Evolutionary conservation across 116 monocot species (phyloP).

Genomic region (Phalaenopsis hybrid): DNA sequence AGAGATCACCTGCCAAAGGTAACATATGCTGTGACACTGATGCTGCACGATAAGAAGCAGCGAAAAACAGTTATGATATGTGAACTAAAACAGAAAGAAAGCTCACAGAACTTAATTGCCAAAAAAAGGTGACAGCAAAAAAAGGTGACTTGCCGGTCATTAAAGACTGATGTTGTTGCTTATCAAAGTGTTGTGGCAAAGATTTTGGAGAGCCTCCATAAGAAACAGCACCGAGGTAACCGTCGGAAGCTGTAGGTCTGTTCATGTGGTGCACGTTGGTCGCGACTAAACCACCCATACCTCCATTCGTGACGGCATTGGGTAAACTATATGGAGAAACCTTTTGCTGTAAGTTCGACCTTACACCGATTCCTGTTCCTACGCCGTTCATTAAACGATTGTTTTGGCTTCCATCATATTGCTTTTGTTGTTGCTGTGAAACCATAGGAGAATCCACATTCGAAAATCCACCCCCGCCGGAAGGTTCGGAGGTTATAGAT

Average conservation of each 20-base stretch:
- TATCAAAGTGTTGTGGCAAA: conserved; percentile 38
- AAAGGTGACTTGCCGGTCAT: not conserved
- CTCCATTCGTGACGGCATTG: conserved; percentile 28
- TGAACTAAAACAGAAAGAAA: not conserved
- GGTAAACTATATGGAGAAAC: conserved; percentile 18
- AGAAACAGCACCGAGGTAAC: conserved; percentile 18
- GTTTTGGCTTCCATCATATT: conserved; percentile 26
- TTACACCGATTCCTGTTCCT: conserved; percentile 13
- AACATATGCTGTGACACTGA: conserved; percentile 24
- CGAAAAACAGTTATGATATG: not conserved
- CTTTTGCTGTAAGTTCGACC: conserved; percentile 28
- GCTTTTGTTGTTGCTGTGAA: conserved; percentile 21
- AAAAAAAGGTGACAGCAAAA: not conserved
- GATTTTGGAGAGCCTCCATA: conserved; percentile 38
- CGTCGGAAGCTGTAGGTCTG: conserved; percentile 35
- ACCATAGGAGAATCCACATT: conserved; percentile 24
- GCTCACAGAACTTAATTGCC: not conserved
- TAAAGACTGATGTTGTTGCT: conserved; percentile 30
- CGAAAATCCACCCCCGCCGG: conserved; percentile 33
- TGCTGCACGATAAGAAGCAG: conserved; percentile 15
- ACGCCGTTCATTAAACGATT: conserved; percentile 17
- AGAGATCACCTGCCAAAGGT: conserved; percentile 23
- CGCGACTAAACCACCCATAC: conserved; percentile 25
- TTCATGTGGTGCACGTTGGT: conserved; percentile 43
- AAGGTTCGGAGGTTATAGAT: conserved; percentile 24